Percentiles rank a stretch among this genome's conserved stretches.
Evolutionary conservation across 106 monocot genomes (phyloP).

Genomic region (Dioscorea alata): DNA sequence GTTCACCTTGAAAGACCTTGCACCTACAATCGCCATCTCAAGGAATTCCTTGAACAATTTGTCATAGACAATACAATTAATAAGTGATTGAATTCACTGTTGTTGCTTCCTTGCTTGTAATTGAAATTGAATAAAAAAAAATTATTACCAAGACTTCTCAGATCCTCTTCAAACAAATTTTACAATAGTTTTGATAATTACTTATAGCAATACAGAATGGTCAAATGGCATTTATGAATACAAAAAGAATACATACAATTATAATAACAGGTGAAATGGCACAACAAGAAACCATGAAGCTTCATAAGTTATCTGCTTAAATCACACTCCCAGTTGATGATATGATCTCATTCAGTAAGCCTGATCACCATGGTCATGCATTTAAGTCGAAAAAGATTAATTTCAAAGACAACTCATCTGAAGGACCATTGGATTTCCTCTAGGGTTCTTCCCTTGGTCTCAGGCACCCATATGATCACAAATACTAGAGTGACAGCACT

Average conservation of each 20-base stretch:
- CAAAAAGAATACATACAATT: no score
- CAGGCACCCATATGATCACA: constrained; percentile 76
- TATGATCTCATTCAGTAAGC: no score
- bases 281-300: no score
- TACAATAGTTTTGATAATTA: no score
- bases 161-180: no score
- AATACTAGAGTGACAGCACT: constrained; percentile 54
- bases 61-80: constrained; percentile 5
- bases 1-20: constrained; percentile 78
- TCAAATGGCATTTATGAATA: no score
- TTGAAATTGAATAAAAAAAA: background rate
- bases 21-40: constrained; percentile 49
- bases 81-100: background rate
- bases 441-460: constrained; percentile 89
- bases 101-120: background rate
- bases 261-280: no score
- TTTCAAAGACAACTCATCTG: constrained; percentile 23
- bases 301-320: no score
- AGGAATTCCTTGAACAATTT: constrained; percentile 54
- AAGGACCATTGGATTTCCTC: constrained; percentile 93
- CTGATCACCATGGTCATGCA: no score
- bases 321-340: no score
- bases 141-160: background rate
- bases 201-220: no score
- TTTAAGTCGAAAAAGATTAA: no score